phyloP scores from a whole-genome alignment of 1,284 basidiomycete species.

The Mycosarcoma mackinlayi region DNA sequence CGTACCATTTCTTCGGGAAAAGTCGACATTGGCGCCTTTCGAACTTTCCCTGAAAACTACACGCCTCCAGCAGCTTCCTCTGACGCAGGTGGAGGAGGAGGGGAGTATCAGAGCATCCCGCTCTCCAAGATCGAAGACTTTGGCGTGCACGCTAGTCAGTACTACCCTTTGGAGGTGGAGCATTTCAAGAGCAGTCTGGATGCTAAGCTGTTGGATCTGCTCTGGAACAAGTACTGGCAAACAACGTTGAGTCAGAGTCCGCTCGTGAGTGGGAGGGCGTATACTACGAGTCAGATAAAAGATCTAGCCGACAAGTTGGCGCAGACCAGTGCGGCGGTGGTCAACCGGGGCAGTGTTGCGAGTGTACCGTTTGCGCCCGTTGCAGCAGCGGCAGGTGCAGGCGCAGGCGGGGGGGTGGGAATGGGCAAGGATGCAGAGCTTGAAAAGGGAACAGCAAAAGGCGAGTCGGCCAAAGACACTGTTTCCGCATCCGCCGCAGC shows the following conservation, averaged over 20 bases:
- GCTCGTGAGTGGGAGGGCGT: slow-evolving; percentile 88
- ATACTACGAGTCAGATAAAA: slow-evolving; percentile 85
- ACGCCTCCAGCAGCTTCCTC: slow-evolving; percentile 74
- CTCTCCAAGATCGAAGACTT: slow-evolving; percentile 70
- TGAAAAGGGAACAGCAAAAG: neutral
- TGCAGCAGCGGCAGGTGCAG: neutral
- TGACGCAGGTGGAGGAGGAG: neutral
- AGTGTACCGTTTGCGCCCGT: slow-evolving; percentile 7
- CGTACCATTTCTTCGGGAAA: slow-evolving; percentile 96
- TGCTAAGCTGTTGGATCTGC: slow-evolving; percentile 82
- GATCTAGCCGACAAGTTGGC: slow-evolving; percentile 87
- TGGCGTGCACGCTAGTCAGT: slow-evolving; percentile 95
- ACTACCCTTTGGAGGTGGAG: slow-evolving; percentile 92
- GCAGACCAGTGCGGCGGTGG: slow-evolving; percentile 13
- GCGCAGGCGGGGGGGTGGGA: neutral
- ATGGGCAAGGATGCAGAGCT: neutral
- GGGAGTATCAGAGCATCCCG: slow-evolving; percentile 88
- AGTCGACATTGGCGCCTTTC: slow-evolving; percentile 97
- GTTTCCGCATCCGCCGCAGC: neutral
- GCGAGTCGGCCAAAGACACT: neutral
- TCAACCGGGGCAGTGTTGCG: neutral
- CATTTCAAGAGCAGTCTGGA: slow-evolving; percentile 93
- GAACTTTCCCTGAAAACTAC: slow-evolving; percentile 85
- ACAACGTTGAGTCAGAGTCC: slow-evolving; percentile 91
- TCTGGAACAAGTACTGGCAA: slow-evolving; percentile 99